Evolutionary conservation across 2,329 filamentous ascomycete genomes (phyloP).

Genomic region (Passalora sequoiae): DNA sequence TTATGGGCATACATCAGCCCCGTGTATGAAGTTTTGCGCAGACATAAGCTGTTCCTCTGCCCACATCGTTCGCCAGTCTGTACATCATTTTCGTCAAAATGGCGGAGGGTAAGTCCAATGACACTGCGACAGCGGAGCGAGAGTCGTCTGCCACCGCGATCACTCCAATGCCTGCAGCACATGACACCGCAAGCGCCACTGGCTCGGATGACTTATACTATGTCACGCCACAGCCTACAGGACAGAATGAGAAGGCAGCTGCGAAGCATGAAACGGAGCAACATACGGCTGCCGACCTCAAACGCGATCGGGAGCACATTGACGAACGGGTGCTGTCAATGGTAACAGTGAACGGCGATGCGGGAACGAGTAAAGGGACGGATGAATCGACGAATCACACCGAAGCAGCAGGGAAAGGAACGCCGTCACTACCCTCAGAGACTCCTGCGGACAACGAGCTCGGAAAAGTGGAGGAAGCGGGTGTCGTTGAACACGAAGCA

Average conservation of each 20-base stretch:
- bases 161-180: background rate
- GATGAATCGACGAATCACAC: background rate
- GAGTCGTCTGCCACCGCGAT: background rate
- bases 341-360: background rate
- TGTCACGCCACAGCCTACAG: conserved; percentile 6
- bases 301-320: background rate
- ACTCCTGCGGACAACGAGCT: background rate
- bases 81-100: background rate
- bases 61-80: background rate
- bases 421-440: conserved; percentile 1
- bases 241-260: conserved; percentile 1
- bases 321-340: background rate
- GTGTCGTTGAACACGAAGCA: background rate
- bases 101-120: background rate
- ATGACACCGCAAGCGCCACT: background rate
- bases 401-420: background rate
- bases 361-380: background rate
- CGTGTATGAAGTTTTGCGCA: too few relatives aligned
- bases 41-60: background rate
- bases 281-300: background rate
- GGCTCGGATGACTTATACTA: conserved; percentile 3
- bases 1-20: too few relatives aligned
- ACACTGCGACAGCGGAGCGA: background rate
- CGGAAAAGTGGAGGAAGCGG: background rate
- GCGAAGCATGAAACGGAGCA: background rate